Base-by-base conservation (phyloP, 768 basidiomycete species). In the Lentinula edodes region DNA sequence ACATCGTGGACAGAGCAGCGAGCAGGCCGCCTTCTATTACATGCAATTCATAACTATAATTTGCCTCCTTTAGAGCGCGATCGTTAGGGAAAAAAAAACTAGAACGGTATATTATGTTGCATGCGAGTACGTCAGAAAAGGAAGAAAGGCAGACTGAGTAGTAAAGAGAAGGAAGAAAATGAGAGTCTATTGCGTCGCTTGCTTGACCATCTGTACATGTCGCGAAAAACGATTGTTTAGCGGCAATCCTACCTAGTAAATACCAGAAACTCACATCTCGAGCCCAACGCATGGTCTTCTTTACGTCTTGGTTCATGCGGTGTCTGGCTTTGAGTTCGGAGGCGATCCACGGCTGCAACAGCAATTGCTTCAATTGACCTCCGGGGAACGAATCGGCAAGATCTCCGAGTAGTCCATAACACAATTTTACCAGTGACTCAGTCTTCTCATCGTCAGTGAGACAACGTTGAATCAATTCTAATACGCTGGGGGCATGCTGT, bases 251-350 rank as follows among this genome's bases (percentile, higher is more conserved):
- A 10, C n/a, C 1, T 62, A 34, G 20, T 20, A 23, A 20, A 23
- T 48, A 15, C 36, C 20, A 50, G 16, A 53, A 36, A 72, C 84
- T 58, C 65, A 95, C 94, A 84, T 97, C 94, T 58, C 91, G 85
- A 18, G 95, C 93, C 93, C 95, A 97, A 64, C 91, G 89, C 76
- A 93, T 79, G 3, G 91, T 93, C 80, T 87, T 90, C 83, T 89
- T 94, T 41, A 89, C 89, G 66, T 95, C 92, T 45, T 79, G 73
- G 6, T 85, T 82, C 78, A 89, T 85, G 23, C 91, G 86, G 48
- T 82, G 81, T 74, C 88, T 92, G 53, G 83, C 80, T 64, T 91
- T 84, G 66, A 95, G 75, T 65, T 92, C 86, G 20, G 75, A 74
- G 0, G 85, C 88, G 64, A 91, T 75, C 95, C 95, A 97, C 39